These are phyloP conservation scores for Penicillium sp. DNA, from an alignment of 2,329 filamentous ascomycete genomes.

Conservation along the genomic window DNA sequence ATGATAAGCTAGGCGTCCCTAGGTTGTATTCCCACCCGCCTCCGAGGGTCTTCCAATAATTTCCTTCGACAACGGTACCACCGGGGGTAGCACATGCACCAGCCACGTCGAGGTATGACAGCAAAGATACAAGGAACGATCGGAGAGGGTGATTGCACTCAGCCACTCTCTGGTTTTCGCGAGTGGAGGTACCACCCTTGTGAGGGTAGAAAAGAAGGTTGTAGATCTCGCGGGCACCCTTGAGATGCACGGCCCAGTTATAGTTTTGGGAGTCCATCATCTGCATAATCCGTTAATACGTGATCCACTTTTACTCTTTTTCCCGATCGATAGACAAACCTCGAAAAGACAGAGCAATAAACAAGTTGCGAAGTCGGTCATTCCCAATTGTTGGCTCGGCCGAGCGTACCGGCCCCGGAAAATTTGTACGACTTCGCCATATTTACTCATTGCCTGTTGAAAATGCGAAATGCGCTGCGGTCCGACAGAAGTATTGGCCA, in stretches of 20 bases:
- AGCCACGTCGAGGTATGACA: constrained; percentile 42
- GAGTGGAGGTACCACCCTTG: constrained; percentile 16
- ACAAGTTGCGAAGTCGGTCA: constrained; percentile 37
- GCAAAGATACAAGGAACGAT: constrained; percentile 40
- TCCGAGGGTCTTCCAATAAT: constrained; percentile 41
- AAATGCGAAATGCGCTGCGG: constrained; percentile 35
- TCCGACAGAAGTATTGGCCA: constrained; percentile 39
- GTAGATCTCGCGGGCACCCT: constrained; percentile 42
- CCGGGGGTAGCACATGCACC: constrained; percentile 40
- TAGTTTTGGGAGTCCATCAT: constrained; percentile 41
- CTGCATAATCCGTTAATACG: constrained; percentile 14
- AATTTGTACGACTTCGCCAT: constrained; percentile 38
- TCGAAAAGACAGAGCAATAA: constrained; percentile 37
- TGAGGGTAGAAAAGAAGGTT: constrained; percentile 32
- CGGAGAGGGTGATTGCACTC: constrained; percentile 36
- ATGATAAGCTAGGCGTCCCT: constrained; percentile 31
- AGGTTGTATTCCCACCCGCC: constrained; percentile 41
- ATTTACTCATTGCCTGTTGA: constrained; percentile 40
- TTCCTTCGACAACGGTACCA: constrained; percentile 38
- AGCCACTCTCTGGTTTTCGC: constrained; percentile 29
- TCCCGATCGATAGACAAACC: constrained; percentile 15
- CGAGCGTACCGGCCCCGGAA: constrained; percentile 30
- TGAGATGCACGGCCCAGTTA: constrained; percentile 41
- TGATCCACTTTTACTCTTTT: neutral
- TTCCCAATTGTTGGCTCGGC: constrained; percentile 23